These are phyloP conservation scores for Elongisporangium anandrum DNA, from an alignment of 352 stramenopile species.

Conservation along the genomic window DNA sequence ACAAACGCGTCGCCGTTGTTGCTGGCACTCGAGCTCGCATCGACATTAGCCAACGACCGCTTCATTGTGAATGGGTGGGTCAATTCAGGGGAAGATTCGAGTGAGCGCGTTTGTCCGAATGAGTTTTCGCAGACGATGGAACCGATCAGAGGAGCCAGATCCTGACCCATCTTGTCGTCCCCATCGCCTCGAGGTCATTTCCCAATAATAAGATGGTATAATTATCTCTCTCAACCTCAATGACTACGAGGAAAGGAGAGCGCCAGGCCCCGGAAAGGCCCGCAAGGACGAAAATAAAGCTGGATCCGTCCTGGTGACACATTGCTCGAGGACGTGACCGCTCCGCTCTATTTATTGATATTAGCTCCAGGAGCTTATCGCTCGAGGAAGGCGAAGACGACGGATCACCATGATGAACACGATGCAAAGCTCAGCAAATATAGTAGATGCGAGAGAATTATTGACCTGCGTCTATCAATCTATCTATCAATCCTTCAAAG, in stretches of 20 bases:
- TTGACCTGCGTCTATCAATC: not conserved
- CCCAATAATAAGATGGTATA: not conserved
- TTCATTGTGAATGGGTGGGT: constrained; percentile 28
- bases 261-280: not conserved
- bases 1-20: constrained; percentile 4
- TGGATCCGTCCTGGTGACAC: not conserved
- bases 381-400: not conserved
- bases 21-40: constrained; percentile 3
- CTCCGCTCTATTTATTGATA: not conserved
- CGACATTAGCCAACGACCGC: constrained; percentile 39
- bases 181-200: not conserved
- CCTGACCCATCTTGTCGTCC: not conserved
- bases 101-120: not conserved
- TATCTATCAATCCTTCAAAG: constrained; percentile 21
- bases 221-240: not conserved
- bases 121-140: not conserved
- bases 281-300: not conserved
- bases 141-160: not conserved
- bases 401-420: not conserved
- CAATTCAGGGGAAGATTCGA: not conserved
- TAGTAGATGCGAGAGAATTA: not conserved
- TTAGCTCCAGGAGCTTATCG: not conserved
- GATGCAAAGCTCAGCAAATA: not conserved
- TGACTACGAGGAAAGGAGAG: not conserved
- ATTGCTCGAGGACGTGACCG: not conserved